Evolutionary conservation across 176 grass and related monocot genomes (phyloP).

Genomic region (Carex littledalei): DNA sequence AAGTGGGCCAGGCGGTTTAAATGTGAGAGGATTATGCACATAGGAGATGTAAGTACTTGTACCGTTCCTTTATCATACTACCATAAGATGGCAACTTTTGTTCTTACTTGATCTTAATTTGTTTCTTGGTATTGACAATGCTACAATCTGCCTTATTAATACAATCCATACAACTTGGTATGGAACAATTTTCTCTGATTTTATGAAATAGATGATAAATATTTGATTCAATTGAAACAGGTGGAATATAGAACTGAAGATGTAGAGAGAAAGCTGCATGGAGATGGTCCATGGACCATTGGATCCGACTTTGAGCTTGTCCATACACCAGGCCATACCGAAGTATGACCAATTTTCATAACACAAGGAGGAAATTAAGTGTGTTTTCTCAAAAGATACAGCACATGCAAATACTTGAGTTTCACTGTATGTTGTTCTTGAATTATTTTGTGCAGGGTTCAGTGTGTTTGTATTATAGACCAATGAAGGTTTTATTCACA

Average conservation of each 20-base stretch:
- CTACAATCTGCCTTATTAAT: background rate
- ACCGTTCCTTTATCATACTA: background rate
- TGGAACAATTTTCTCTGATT: background rate
- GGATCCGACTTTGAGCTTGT: conserved; percentile 60
- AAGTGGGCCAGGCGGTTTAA: conserved; percentile 61
- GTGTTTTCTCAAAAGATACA: background rate
- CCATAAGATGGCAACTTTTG: background rate
- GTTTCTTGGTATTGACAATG: background rate
- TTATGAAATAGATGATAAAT: background rate
- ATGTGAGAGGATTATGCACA: conserved; percentile 73
- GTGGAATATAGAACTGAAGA: conserved; percentile 44
- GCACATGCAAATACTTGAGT: background rate
- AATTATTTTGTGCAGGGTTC: conserved; percentile 47
- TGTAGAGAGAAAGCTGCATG: conserved; percentile 72
- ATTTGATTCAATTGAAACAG: conserved; percentile 28
- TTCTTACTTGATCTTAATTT: background rate
- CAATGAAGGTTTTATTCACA: conserved; percentile 52
- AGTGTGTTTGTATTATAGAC: conserved; percentile 70
- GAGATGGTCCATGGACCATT: conserved; percentile 78
- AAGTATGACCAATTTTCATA: conserved; percentile 38
- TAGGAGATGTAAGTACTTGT: conserved; percentile 52
- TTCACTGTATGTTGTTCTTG: background rate
- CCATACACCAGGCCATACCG: conserved; percentile 79
- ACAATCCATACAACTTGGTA: background rate
- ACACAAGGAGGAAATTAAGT: background rate